Conservation (phyloP, 768 basidiomycete species). For the Candolleomyces efflorescens region DNA sequence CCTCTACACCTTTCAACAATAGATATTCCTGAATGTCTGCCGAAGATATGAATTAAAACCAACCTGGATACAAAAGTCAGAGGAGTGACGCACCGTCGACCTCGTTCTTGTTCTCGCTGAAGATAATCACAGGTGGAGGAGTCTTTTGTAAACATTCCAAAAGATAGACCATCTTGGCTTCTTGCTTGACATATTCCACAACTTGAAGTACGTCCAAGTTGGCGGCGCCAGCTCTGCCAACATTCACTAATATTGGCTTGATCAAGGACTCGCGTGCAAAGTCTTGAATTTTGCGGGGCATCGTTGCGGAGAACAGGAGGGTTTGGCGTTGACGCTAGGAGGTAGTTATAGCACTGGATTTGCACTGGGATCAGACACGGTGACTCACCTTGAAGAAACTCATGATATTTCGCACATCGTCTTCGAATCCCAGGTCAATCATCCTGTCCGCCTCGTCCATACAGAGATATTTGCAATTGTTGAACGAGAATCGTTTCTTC, state of each 20-base stretch:
- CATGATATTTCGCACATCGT: slow-evolving; percentile 98
- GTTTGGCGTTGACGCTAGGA: slow-evolving; percentile 91
- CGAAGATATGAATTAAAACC: background rate
- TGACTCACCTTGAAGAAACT: slow-evolving; percentile 88
- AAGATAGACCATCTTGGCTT: slow-evolving; percentile 99
- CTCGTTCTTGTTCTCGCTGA: slow-evolving; percentile 99
- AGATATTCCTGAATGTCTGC: slow-evolving; percentile 98
- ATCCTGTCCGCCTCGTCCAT: slow-evolving; percentile 99
- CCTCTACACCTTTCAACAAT: slow-evolving; percentile 94
- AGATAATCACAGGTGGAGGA: slow-evolving; percentile 95
- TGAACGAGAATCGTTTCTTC: slow-evolving; percentile 89
- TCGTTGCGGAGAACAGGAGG: slow-evolving; percentile 95
- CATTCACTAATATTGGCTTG: slow-evolving; percentile 91
- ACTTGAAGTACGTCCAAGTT: slow-evolving; percentile 95
- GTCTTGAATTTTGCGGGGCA: slow-evolving; percentile 98
- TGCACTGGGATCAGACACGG: background rate
- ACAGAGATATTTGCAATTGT: slow-evolving; percentile 92
- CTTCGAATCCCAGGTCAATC: slow-evolving; percentile 99
- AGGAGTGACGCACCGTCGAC: slow-evolving; percentile 77
- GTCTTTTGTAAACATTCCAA: slow-evolving; percentile 98
- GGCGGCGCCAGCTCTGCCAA: slow-evolving; percentile 96
- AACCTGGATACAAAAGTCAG: too few relatives aligned
- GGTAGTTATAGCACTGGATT: background rate
- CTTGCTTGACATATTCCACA: slow-evolving; percentile 98
- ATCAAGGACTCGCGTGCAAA: slow-evolving; percentile 98